A percentile compares a stretch with the other conserved stretches of the same genome.
Conservation (phyloP, 163 green algal genomes). For the Scenedesmus sp. region DNA sequence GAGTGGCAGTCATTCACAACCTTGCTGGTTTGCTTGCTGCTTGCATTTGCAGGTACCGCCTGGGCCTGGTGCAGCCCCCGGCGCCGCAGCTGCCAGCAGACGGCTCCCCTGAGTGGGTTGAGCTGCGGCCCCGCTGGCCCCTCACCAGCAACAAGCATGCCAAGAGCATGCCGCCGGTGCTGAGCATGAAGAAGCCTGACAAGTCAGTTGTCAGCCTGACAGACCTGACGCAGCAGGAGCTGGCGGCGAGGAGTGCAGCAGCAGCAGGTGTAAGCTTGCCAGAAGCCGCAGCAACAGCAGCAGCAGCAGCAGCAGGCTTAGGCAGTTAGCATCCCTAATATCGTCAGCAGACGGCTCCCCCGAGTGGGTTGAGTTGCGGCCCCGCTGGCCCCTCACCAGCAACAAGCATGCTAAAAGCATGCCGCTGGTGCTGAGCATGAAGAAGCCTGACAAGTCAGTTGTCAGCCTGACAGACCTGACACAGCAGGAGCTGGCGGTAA, state of each 20-base stretch:
- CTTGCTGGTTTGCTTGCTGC: no score
- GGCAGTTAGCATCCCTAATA: no score
- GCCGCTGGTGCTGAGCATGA: slow-evolving; percentile 23
- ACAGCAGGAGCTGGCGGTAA: slow-evolving; percentile 15
- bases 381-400: slow-evolving; percentile 88
- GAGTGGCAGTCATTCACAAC: no score
- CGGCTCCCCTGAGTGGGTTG: slow-evolving; percentile 73
- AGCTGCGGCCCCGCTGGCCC: slow-evolving; percentile 90
- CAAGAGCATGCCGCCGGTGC: slow-evolving; percentile 26
- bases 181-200: slow-evolving; percentile 43
- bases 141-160: slow-evolving; percentile 68
- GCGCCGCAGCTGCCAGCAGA: slow-evolving; percentile 7
- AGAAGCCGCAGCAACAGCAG: background rate
- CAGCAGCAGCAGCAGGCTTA: no score
- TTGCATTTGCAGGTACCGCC: no score
- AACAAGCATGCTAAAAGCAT: slow-evolving; percentile 41
- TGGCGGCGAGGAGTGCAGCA: background rate
- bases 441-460: slow-evolving; percentile 26
- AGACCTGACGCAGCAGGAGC: slow-evolving; percentile 50
- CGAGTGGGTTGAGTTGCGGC: slow-evolving; percentile 83
- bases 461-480: slow-evolving; percentile 54
- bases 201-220: slow-evolving; percentile 46
- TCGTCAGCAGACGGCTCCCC: slow-evolving; percentile 40
- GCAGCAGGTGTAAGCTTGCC: background rate
- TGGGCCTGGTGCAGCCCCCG: slow-evolving; percentile 36